phyloP scores from a whole-genome alignment of 495 filamentous ascomycete species.

The Aspergillus indologenus region DNA sequence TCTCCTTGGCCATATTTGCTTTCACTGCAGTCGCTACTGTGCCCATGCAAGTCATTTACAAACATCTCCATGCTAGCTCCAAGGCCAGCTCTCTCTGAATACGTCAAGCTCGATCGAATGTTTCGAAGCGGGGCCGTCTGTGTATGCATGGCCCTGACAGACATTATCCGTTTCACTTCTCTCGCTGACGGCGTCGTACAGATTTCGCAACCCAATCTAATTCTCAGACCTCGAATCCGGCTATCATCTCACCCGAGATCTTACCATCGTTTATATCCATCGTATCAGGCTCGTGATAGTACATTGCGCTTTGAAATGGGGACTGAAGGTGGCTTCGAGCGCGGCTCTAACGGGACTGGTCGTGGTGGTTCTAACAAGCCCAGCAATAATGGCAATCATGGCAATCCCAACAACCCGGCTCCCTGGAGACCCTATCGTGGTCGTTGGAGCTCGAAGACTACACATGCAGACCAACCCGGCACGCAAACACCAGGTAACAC shows the following conservation, averaged over 20 bases:
- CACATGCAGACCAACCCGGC: not conserved
- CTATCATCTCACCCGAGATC: not conserved
- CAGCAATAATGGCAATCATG: not conserved
- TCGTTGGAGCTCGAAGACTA: slow-evolving; percentile 18
- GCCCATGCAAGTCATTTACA: not conserved
- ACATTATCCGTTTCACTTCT: not conserved
- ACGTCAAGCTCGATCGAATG: slow-evolving; percentile 10
- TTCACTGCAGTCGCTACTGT: not conserved
- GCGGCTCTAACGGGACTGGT: slow-evolving; percentile 4
- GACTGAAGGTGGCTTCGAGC: not conserved
- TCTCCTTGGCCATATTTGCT: no score
- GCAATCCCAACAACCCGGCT: not conserved
- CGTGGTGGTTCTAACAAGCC: not conserved
- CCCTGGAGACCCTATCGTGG: slow-evolving; percentile 21
- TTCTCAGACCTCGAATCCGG: not conserved
- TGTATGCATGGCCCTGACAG: not conserved
- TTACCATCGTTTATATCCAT: not conserved
- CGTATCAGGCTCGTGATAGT: not conserved
- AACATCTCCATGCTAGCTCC: not conserved
- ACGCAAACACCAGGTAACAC: not conserved
- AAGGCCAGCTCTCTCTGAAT: slow-evolving; percentile 4
- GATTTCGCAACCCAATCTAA: not conserved
- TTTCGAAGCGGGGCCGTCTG: slow-evolving; percentile 18
- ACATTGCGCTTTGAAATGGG: not conserved
- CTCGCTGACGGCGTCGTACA: not conserved